These are phyloP conservation scores for Calonectria crousiana DNA, from an alignment of 2,329 filamentous ascomycete genomes.

Conservation along the genomic window DNA sequence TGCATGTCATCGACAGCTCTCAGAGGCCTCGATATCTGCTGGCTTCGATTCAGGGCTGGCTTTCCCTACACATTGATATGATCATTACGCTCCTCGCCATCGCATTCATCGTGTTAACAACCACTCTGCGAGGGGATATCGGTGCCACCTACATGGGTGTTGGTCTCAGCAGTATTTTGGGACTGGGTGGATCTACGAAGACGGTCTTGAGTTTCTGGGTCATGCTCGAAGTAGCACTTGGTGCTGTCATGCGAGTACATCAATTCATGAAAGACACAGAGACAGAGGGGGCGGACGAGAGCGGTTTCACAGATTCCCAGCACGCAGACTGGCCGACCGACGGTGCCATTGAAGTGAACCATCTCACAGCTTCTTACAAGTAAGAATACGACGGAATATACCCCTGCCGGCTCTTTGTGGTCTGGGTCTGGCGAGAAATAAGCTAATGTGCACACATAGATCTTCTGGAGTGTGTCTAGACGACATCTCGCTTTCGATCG, in stretches of 20 bases:
- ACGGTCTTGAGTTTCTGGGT: conserved; percentile 47
- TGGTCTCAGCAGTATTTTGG: conserved; percentile 43
- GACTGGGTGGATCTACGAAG: conserved; percentile 39
- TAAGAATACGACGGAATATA: conserved; percentile 3
- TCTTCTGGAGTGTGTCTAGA: conserved; percentile 30
- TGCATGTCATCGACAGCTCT: conserved; percentile 58
- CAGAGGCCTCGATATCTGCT: conserved; percentile 66
- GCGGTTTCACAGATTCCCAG: not conserved
- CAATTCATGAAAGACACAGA: conserved; percentile 38
- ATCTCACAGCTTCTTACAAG: conserved; percentile 45
- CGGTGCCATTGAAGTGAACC: conserved; percentile 42
- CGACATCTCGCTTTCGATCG: conserved; percentile 41
- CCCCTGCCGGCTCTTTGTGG: not conserved
- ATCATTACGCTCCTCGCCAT: conserved; percentile 44
- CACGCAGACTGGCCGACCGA: conserved; percentile 41
- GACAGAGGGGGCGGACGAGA: conserved; percentile 26
- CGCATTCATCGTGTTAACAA: conserved; percentile 51
- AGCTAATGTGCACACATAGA: not conserved
- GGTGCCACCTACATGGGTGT: conserved; percentile 38
- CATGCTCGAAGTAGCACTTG: conserved; percentile 47
- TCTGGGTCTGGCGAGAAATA: not conserved
- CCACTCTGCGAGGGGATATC: conserved; percentile 35
- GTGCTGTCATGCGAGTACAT: conserved; percentile 42
- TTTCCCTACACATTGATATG: conserved; percentile 61
- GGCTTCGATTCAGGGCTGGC: conserved; percentile 64